Evolutionary conservation across 768 basidiomycete species (phyloP), one percentile per base, ranked within the genome.

Genomic region (Phylloporus rhodoxanthus): DNA sequence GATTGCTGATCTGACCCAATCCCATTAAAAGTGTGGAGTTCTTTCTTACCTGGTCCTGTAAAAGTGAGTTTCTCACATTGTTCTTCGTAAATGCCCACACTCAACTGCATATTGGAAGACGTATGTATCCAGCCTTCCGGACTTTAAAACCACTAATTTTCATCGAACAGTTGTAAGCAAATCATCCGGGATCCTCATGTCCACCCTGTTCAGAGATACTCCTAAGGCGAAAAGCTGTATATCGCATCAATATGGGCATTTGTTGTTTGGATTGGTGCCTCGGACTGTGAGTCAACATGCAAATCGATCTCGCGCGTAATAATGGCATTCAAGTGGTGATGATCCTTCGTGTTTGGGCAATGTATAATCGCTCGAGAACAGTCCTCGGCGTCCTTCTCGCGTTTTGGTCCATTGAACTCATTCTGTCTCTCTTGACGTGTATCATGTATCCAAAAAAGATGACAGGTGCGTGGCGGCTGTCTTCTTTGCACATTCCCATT

Each of bases 291-390:
- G 48, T 44, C 13, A 11, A 7, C 3, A 17, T 29, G 11, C 14
- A 7, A 4, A n/a, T n/a, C 17, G 3, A 28, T 15, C 10, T 30
- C 7, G 8, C 15, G 14, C n/a, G 8, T 42, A 28, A 32, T 11
- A 11, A 1, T 13, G 21, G 25, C 17, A 29, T 10, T 37, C 17
- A 15, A 55, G 54, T 52, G 29, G 43, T 46, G 14, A 52, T 55
- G 50, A 45, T 52, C 8, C 40, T 55, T 21, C 47, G 54, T 8
- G 44, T 42, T 8, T 52, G 51, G 40, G 54, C 51, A 19, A 52
- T 55, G 47, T 52, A 49, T 13, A 41, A 52, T 28, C 44, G 40
- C 13, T 55, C 47, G 23, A 45, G 40, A 26, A 2, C 39, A 13
- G 38, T 55, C n/a, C 54, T 52, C 20, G 26, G 38, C 0, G 4